Base-by-base conservation (phyloP, 345 rosid species). In the Ceriops tagal region DNA sequence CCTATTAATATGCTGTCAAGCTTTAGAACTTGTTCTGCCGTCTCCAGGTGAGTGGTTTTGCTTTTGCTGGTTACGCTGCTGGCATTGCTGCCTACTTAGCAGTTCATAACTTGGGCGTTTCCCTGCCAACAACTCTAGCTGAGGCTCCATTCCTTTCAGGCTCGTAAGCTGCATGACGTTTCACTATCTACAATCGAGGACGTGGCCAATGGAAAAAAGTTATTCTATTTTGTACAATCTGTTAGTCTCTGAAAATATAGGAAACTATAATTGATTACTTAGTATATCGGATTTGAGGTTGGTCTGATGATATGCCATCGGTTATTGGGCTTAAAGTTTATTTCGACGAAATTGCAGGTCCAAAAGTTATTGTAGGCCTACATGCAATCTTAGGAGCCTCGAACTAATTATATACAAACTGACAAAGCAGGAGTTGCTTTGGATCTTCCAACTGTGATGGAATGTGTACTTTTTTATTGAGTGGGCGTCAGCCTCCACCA, bases 31-130 rank as follows among this genome's bases (percentile, higher is more conserved):
- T 8, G 21, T 55, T 21, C 8, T 26, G 30, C 49, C 62, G 53
- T 75, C 11, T 79, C 72, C 87, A 93, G 97, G 96, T 91, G 61
- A 91, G 96, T 64, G 96, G 98, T 52, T 91, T 93, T 68, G 96
- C 97, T 51, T 91, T 93, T 35, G 96, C 95, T 24, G 97, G 98
- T 22, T 93, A 93, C 65, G 62, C 61, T 9, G 67, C 59, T 28
- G 59, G 80, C 20, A 63, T 77, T 68, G 80, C 76, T 26, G 73
- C 66, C 49, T 77, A 77, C 73, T 67, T 77, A 8, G 76, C 80
- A 16, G 26, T 72, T 64, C 80, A 68, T 31, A 72, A 68, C 69
- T 9, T 72, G 0, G 49, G 64, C 66, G 11, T 67, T 47, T 71
- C 76, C 34, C 66, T 77, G 21, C 76, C 80, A 20, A 71, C 76